A percentile compares a stretch with the other conserved stretches of the same genome.
Evolutionary conservation across 805 yeast species (phyloP).

Genomic region (Candida koratica): DNA sequence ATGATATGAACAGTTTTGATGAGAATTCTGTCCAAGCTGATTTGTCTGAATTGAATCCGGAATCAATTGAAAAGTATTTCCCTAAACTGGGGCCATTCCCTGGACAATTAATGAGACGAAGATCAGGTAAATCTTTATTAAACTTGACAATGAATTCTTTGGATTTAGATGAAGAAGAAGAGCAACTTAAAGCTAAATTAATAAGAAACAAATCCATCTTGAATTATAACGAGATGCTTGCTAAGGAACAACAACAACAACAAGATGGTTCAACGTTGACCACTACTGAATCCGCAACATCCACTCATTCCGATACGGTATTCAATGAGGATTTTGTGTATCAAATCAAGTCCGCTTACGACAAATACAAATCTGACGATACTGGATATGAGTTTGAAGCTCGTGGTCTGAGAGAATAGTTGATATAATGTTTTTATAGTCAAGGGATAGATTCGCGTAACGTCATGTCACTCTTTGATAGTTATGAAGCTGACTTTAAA

Average conservation of each 20-base stretch:
- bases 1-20: constrained; percentile 14
- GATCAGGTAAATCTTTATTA: constrained; percentile 69
- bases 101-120: constrained; percentile 57
- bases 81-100: constrained; percentile 49
- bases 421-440: neutral
- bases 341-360: constrained; percentile 36
- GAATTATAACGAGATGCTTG: constrained; percentile 16
- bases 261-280: constrained; percentile 16
- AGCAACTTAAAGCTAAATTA: constrained; percentile 15
- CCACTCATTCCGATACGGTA: constrained; percentile 27
- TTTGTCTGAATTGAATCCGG: constrained; percentile 19
- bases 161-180: constrained; percentile 64
- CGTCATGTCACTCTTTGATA: constrained; percentile 38
- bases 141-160: constrained; percentile 64
- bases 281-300: constrained; percentile 22
- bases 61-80: constrained; percentile 38
- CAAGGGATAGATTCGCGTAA: neutral
- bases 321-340: constrained; percentile 31
- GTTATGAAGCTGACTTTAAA: constrained; percentile 69
- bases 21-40: constrained; percentile 13
- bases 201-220: constrained; percentile 15
- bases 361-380: constrained; percentile 39
- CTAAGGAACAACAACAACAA: constrained; percentile 9
- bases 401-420: constrained; percentile 14
- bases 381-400: constrained; percentile 58